Base-by-base conservation (phyloP, 371 early-diverging fungal species). In the Lichtheimia corymbifera region DNA sequence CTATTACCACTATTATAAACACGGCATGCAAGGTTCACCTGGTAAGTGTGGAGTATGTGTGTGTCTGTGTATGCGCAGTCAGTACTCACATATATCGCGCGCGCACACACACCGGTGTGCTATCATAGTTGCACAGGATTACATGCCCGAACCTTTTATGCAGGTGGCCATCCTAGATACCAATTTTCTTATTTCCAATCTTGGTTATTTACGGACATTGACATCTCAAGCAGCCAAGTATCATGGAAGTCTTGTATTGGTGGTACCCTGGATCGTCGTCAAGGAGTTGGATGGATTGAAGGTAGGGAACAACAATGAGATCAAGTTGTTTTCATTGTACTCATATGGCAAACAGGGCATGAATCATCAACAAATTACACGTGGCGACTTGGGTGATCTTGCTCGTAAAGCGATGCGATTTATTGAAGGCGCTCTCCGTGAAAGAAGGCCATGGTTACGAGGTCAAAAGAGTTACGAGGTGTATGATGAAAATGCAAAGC, bases 261-360 rank as follows among this genome's bases (percentile, higher is more conserved):
- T 78, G 0, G 24, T 78, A n/a, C 79, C 79, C 4, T 78, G 79
- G 79, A 56, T 71, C 15, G 79, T 78, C 9, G 66, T 78, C 9
- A 22, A 55, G 42, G 79, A 78, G 61, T 44, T 78, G 13, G 79
- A 78, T 24, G 65, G 72, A 22, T 53, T 78, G 30, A 78, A 78
- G 61, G 72, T 87, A 76, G 5, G 11, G 2, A 11, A 35, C 1
- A 35, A 35, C 35, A 35, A 35, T 35, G 35, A 28, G 28, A 35
- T 9, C 6, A 22, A n/a, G n/a, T n/a, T n/a, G 5, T 27, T 5
- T 27, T 28, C 5, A 28, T 28, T 28, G 28, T 28, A 28, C 7
- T 28, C 28, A 28, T 28, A 28, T 28, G 7, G 28, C 35, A 35
- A 35, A 7, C 9, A 35, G 35, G 35, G 35, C 6, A 35, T 35